Base-by-base conservation (phyloP, 2,329 filamentous ascomycete species). In the Cladosporium sp. region DNA sequence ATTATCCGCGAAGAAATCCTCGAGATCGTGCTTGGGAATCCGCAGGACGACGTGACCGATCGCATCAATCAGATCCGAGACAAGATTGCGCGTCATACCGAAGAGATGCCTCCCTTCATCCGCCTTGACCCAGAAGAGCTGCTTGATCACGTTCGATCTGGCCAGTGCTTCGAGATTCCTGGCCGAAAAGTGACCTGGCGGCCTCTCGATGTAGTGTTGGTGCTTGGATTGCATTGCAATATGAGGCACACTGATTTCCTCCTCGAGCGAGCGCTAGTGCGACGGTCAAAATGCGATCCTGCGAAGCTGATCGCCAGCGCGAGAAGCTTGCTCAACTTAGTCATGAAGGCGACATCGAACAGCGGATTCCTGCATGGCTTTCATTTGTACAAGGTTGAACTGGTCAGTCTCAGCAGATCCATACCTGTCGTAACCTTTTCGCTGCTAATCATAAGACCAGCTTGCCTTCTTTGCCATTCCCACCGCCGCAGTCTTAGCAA, bases 201-300 rank as follows among this genome's bases (percentile, higher is more conserved):
- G 0, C 71, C 74, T 0, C 67, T 84, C 0, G 84, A 84, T 61
- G 76, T 78, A 3, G 77, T 82, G 1, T 78, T 84, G 11, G 72
- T 87, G 1, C 66, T 77, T 1, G 74, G 72, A 57, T 69, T 75
- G 4, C 72, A 75, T 44, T 68, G 68, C 5, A 73, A 73, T 8
- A 81, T 85, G 54, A 74, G 87, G 0, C 83, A 87, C 52, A 87
- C 87, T 47, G 76, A 85, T 1, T 88, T 89, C 66, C 81, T 89
- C 10, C 76, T 88, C 6, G 84, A 88, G 64, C 79, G 87, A 18
- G 79, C 88, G 0, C 75, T 88, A 7, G 78, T 84, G 24, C 85
- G 84, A 15, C 77, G 78, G 41, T 72, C 74, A 1, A 73, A 74
- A 18, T 61, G 65, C 0, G 74, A 74, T 26, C 71, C 75, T 2